A percentile compares a stretch with the other conserved stretches of the same genome.
Conservation (phyloP, 345 rosid species). For the Populus nigra region DNA sequence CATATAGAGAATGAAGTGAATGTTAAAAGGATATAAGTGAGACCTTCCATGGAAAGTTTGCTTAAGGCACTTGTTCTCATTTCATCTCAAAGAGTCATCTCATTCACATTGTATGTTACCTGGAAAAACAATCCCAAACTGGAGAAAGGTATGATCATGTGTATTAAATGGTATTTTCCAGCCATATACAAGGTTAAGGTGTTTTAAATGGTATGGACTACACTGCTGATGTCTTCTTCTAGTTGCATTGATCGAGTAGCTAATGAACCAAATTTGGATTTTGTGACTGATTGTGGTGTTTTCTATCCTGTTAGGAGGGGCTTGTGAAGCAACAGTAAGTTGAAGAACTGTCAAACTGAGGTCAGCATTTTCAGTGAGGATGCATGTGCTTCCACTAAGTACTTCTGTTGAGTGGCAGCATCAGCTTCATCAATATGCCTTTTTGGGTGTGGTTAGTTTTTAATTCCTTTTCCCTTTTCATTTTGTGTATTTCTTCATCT, state of each 20-base stretch:
- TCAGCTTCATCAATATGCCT: conserved; percentile 42
- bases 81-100: background rate
- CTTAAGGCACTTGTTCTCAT: background rate
- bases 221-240: background rate
- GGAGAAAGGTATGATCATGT: background rate
- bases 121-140: background rate
- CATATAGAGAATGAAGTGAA: background rate
- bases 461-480: background rate
- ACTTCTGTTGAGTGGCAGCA: conserved; percentile 37
- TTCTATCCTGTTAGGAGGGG: conserved; percentile 36
- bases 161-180: background rate
- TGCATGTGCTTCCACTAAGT: conserved; percentile 36
- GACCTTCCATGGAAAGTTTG: background rate
- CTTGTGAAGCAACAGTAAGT: conserved; percentile 41
- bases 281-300: conserved; percentile 12
- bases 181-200: background rate
- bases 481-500: conserved; percentile 7
- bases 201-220: background rate
- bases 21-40: background rate
- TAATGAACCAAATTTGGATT: background rate
- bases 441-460: conserved; percentile 26
- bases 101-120: background rate
- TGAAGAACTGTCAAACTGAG: conserved; percentile 34
- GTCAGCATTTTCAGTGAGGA: conserved; percentile 16
- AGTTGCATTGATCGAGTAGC: background rate